These are phyloP conservation scores for Hydnum rufescens DNA, from an alignment of 768 basidiomycete genomes.

Conservation along the genomic window DNA sequence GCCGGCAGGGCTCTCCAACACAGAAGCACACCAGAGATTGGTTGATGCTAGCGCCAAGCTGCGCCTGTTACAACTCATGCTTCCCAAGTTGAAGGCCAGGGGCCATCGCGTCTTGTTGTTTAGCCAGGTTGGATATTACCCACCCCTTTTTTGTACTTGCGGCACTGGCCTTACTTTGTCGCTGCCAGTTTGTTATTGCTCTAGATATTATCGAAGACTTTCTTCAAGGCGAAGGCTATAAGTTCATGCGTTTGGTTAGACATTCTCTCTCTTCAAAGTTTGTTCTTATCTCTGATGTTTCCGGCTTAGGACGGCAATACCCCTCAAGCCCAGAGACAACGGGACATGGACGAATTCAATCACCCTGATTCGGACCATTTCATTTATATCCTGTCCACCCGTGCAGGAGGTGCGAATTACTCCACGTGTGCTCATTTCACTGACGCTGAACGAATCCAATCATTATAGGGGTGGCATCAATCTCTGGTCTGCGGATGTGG, in stretches of 20 bases:
- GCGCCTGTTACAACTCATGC: conserved; percentile 47
- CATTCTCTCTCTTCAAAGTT: no score
- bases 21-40: conserved; percentile 56
- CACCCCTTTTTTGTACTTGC: background rate
- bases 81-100: conserved; percentile 66
- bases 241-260: conserved; percentile 56
- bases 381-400: conserved; percentile 78
- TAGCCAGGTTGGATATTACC: conserved; percentile 44
- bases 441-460: background rate
- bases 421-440: background rate
- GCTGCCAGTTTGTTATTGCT: conserved; percentile 63
- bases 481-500: conserved; percentile 79
- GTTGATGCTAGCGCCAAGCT: conserved; percentile 78
- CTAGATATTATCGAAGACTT: conserved; percentile 83
- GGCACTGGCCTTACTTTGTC: background rate
- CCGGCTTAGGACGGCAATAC: conserved; percentile 64
- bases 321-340: conserved; percentile 68
- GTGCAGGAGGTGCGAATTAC: conserved; percentile 61
- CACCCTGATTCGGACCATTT: conserved; percentile 69
- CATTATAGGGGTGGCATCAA: conserved; percentile 35
- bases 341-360: conserved; percentile 91
- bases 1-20: conserved; percentile 32
- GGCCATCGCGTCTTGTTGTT: conserved; percentile 84
- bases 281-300: conserved; percentile 4
- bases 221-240: conserved; percentile 56